A percentile compares a stretch with the other conserved stretches of the same genome.
These are phyloP conservation scores for Selaginella moellendorffii DNA, from an alignment of 75 land plant species.

Conservation along the genomic window DNA sequence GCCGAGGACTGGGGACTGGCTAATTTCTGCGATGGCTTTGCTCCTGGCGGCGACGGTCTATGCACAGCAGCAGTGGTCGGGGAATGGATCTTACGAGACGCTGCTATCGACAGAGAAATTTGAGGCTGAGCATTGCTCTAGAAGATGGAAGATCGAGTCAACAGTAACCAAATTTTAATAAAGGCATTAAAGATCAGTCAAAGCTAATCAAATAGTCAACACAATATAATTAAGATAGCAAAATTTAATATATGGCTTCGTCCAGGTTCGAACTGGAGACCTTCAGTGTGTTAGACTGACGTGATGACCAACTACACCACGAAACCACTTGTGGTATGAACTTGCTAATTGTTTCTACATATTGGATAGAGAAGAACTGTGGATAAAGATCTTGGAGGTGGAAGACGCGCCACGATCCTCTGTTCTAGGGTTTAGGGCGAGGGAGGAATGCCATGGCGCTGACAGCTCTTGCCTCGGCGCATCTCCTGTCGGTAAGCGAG, in stretches of 20 bases:
- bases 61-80: conserved; percentile 55
- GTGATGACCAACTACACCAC: not conserved
- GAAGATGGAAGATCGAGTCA: too few relatives aligned
- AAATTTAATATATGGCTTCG: not conserved
- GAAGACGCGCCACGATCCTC: not conserved
- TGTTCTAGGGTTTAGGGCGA: not conserved
- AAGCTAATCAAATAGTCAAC: too few relatives aligned
- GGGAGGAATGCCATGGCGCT: conserved; percentile 1
- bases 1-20: conserved; percentile 42
- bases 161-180: too few relatives aligned
- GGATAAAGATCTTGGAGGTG: not conserved
- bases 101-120: too few relatives aligned
- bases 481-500: not conserved
- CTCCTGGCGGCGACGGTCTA: conserved; percentile 32
- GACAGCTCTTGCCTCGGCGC: not conserved
- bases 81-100: too few relatives aligned
- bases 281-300: conserved; percentile 1
- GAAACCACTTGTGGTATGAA: not conserved
- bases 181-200: too few relatives aligned
- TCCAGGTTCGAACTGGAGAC: conserved; percentile 1
- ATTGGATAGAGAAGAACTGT: not conserved
- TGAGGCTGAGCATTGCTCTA: too few relatives aligned
- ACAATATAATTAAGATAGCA: too few relatives aligned
- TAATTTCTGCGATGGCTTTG: conserved; percentile 31
- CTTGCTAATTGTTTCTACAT: not conserved